These are phyloP conservation scores for Chenopodium formosanum DNA, from an alignment of 148 eudicot genomes.

Conservation along the genomic window DNA sequence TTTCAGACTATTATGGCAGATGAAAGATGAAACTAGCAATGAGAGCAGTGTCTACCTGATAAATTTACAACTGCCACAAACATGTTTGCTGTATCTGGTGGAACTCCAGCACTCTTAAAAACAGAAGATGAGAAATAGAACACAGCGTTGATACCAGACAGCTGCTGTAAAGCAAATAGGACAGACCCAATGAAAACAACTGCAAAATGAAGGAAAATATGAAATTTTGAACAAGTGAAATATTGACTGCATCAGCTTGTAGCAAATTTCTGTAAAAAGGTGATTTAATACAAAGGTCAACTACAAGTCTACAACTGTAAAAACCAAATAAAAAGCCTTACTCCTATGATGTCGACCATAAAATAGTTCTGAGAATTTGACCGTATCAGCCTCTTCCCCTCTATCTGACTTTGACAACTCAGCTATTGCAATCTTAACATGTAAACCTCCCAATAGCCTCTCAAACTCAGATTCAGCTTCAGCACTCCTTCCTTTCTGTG, in stretches of 20 bases:
- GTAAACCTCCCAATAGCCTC: constrained; percentile 61
- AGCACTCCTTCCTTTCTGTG: constrained; percentile 67
- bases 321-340: constrained; percentile 16
- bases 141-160: constrained; percentile 91
- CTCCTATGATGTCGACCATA: constrained; percentile 64
- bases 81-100: constrained; percentile 66
- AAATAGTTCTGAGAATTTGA: constrained; percentile 59
- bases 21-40: not conserved
- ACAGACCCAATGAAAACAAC: constrained; percentile 79
- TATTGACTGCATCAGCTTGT: constrained; percentile 1
- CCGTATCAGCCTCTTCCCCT: constrained; percentile 63
- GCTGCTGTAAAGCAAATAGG: constrained; percentile 83
- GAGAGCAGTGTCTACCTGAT: constrained; percentile 39
- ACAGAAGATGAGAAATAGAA: constrained; percentile 92
- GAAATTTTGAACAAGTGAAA: constrained; percentile 23
- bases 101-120: constrained; percentile 72
- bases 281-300: not conserved
- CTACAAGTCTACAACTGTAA: not conserved
- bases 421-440: constrained; percentile 65
- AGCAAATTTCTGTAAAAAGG: not conserved
- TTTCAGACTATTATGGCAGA: not conserved
- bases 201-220: constrained; percentile 44
- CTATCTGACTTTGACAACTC: constrained; percentile 70
- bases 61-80: constrained; percentile 70
- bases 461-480: constrained; percentile 74